Conservation (phyloP, 805 yeast species). For the Kluyveromyces dobzhanskii region DNA sequence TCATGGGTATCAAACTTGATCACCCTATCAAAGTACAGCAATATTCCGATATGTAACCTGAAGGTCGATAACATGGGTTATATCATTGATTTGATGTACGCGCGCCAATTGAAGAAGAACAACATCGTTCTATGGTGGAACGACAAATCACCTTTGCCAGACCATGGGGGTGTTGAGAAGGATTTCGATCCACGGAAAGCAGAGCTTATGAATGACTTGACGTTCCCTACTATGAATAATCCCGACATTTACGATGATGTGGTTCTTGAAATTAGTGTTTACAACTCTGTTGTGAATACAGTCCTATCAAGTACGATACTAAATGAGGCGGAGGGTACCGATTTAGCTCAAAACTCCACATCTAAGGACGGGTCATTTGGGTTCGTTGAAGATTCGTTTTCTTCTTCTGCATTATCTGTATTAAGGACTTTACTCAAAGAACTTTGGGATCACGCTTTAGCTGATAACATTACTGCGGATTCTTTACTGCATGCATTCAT, state of each 20-base stretch:
- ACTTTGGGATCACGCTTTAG: constrained; percentile 91
- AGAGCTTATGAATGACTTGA: constrained; percentile 42
- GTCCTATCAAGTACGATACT: constrained; percentile 75
- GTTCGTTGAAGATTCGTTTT: constrained; percentile 77
- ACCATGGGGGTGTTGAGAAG: constrained; percentile 72
- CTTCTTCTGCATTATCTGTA: constrained; percentile 61
- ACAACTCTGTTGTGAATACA: constrained; percentile 78
- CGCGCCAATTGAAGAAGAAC: constrained; percentile 58
- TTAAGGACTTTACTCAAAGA: constrained; percentile 67
- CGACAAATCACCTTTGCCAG: constrained; percentile 57
- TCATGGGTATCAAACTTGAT: constrained; percentile 63
- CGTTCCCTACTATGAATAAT: constrained; percentile 62
- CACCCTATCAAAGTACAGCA: constrained; percentile 59
- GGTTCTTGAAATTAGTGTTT: constrained; percentile 66
- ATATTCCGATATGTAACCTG: constrained; percentile 81
- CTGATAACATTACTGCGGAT: constrained; percentile 65
- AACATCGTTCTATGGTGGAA: constrained; percentile 93
- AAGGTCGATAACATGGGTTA: constrained; percentile 69
- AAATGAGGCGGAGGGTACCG: constrained; percentile 84
- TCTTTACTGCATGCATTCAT: constrained; percentile 72
- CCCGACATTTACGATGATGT: constrained; percentile 78
- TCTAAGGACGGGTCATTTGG: constrained; percentile 17
- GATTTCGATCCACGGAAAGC: constrained; percentile 41
- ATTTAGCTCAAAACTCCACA: constrained; percentile 42
- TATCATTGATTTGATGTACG: constrained; percentile 79